phyloP scores from a whole-genome alignment of 805 yeast species.

The Deakozyma indianensis region DNA sequence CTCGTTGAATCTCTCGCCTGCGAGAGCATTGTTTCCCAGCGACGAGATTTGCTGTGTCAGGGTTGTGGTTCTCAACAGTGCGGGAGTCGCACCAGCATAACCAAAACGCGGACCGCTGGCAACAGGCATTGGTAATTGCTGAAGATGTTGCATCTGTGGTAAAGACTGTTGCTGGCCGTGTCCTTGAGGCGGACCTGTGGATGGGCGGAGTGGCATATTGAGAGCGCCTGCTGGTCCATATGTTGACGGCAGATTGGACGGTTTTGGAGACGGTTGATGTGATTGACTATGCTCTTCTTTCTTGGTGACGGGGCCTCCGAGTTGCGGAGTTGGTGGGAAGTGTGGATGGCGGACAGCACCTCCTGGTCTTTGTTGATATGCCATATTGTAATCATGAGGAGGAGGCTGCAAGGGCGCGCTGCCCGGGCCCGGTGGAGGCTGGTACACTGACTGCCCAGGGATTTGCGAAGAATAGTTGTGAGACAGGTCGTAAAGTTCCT shows the following conservation, averaged over 20 bases:
- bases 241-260: neutral
- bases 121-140: conserved; percentile 2
- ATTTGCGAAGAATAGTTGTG: neutral
- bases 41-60: conserved; percentile 13
- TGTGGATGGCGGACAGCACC: neutral
- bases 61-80: conserved; percentile 14
- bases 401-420: neutral
- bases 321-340: neutral
- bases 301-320: neutral
- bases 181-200: neutral
- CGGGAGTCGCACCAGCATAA: conserved; percentile 9
- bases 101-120: neutral
- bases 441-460: neutral
- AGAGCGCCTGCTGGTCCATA: neutral
- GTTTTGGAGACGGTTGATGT: neutral
- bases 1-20: neutral
- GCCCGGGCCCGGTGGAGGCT: neutral
- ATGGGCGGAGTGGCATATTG: neutral
- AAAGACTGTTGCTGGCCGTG: neutral
- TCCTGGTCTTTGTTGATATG: no score
- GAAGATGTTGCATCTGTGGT: conserved; percentile 2
- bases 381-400: neutral
- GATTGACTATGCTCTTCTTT: neutral
- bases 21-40: conserved; percentile 5
- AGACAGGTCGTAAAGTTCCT: neutral